A percentile compares a stretch with the other conserved stretches of the same genome.
Conservation (phyloP, 768 basidiomycete genomes). For the Saitozyma sp. region DNA sequence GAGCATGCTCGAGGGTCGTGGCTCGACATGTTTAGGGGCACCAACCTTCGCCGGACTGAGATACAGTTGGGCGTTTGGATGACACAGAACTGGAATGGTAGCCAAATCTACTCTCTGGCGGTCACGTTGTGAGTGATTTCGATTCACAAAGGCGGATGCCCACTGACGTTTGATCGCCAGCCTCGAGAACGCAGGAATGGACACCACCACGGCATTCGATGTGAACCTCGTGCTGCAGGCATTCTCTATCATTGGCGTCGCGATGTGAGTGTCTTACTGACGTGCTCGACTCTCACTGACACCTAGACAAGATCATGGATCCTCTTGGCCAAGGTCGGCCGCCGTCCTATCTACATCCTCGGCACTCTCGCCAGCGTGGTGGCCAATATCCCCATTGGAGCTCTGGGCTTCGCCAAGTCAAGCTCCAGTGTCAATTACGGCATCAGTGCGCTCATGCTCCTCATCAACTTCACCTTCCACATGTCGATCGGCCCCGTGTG, state of each 20-base stretch:
- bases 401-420: slow-evolving; percentile 9
- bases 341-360: slow-evolving; percentile 29
- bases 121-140: slow-evolving; percentile 5
- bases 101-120: slow-evolving; percentile 8
- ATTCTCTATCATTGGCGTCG: slow-evolving; percentile 18
- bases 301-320: slow-evolving; percentile 9
- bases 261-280: slow-evolving; percentile 41
- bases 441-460: slow-evolving; percentile 8
- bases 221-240: slow-evolving; percentile 16
- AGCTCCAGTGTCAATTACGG: slow-evolving; percentile 4
- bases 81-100: slow-evolving; percentile 11
- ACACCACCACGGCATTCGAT: slow-evolving; percentile 18
- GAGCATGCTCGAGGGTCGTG: slow-evolving; percentile 6
- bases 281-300: too few relatives aligned
- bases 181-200: slow-evolving; percentile 6
- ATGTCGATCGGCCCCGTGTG: slow-evolving; percentile 38
- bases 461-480: slow-evolving; percentile 26
- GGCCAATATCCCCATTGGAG: slow-evolving; percentile 27
- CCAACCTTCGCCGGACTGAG: slow-evolving; percentile 13
- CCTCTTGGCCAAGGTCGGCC: slow-evolving; percentile 21
- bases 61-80: slow-evolving; percentile 17
- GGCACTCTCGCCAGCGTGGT: slow-evolving; percentile 17
- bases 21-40: slow-evolving; percentile 11
- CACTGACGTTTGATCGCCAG: slow-evolving; percentile 20
- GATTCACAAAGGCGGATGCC: slow-evolving; percentile 4